phyloP scores from a whole-genome alignment of 2,329 filamentous ascomycete genomes.

The Cytospora leucostoma region DNA sequence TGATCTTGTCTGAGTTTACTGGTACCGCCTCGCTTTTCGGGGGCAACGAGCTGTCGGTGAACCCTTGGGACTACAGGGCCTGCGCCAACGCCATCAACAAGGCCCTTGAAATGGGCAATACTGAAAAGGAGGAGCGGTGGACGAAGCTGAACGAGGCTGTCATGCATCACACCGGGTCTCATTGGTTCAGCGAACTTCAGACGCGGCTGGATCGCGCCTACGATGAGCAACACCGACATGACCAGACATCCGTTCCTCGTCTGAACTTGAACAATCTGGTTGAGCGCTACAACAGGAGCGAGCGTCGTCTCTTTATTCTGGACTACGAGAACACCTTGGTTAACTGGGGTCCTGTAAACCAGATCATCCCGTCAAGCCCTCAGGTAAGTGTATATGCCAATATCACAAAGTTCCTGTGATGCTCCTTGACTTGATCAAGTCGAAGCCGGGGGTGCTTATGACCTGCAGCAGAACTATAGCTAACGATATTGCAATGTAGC shows the following conservation, averaged over 20 bases:
- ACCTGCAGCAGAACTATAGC: not conserved
- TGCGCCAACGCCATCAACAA: constrained; percentile 83
- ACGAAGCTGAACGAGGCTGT: constrained; percentile 71
- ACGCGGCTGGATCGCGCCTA: constrained; percentile 72
- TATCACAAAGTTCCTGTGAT: no score
- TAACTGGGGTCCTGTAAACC: constrained; percentile 79
- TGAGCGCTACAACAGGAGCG: constrained; percentile 65
- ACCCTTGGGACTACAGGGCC: constrained; percentile 92
- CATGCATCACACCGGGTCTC: constrained; percentile 76
- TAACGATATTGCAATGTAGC: constrained; percentile 45
- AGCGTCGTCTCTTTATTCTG: constrained; percentile 79
- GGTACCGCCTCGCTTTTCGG: constrained; percentile 86
- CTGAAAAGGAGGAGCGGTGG: constrained; percentile 77
- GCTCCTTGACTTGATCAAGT: no score
- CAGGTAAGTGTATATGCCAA: constrained; percentile 45
- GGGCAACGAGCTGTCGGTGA: constrained; percentile 79
- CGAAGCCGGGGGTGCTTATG: no score
- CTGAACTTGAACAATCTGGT: constrained; percentile 68
- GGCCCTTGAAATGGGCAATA: constrained; percentile 76
- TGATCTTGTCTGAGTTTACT: constrained; percentile 94
- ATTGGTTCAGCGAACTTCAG: constrained; percentile 81
- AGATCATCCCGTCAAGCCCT: constrained; percentile 83
- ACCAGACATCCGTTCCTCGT: constrained; percentile 83
- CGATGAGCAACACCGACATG: constrained; percentile 80
- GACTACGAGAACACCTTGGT: constrained; percentile 94